Conservation (phyloP, 345 rosid genomes). For the Populus simonii region DNA sequence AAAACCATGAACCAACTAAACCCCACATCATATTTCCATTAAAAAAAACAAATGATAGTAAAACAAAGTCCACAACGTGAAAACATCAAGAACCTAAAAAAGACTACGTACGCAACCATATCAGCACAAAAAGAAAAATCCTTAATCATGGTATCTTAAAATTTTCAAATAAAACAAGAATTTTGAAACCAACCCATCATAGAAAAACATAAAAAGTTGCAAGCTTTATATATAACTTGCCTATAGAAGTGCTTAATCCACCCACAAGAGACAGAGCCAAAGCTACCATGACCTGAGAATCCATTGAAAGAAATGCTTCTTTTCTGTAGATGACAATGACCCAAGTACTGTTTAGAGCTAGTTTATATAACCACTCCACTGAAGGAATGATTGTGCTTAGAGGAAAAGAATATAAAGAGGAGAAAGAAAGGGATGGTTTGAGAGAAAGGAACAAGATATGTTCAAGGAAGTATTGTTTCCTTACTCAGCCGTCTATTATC, state of each 20-base stretch:
- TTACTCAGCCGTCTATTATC: not conserved
- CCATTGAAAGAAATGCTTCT: slow-evolving; percentile 39
- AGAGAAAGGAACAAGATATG: not conserved
- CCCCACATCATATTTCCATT: no score
- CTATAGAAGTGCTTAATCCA: slow-evolving; percentile 34
- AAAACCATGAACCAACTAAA: no score
- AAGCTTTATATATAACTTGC: slow-evolving; percentile 7
- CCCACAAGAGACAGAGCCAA: slow-evolving; percentile 33
- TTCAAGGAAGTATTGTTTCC: not conserved
- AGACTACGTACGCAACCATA: no score
- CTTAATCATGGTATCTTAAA: no score
- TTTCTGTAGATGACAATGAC: not conserved
- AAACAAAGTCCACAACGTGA: not conserved
- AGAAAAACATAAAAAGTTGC: not conserved
- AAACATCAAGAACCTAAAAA: not conserved
- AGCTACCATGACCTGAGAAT: slow-evolving; percentile 52
- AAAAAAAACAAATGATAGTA: no score
- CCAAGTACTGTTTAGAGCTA: not conserved
- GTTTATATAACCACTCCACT: not conserved
- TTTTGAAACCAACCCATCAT: not conserved
- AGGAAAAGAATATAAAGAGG: not conserved
- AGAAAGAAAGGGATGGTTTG: slow-evolving; percentile 30
- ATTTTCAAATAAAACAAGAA: not conserved
- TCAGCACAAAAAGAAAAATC: no score
- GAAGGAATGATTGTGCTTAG: not conserved